Conservation (phyloP, 257 asterid species). For the Fraxinus anomala region DNA sequence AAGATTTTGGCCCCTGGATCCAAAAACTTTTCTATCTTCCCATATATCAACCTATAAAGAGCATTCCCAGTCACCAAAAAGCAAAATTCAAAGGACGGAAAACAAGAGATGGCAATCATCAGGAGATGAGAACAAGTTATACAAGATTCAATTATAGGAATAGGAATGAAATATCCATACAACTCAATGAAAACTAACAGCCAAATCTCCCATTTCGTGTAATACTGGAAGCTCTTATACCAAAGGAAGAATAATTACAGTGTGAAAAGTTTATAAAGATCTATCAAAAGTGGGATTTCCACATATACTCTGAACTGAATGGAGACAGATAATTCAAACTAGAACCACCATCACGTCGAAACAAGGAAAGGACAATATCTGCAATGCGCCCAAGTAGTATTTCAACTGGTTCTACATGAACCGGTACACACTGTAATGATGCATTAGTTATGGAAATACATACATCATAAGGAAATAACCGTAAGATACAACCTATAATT, state of each 20-base stretch:
- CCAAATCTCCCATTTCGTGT: conserved; percentile 4
- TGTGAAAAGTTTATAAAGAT: conserved; percentile 3
- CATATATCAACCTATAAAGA: conserved; percentile 74
- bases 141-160: conserved; percentile 10
- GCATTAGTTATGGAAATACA: conserved; percentile 1
- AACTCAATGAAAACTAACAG: conserved; percentile 12
- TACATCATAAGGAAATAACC: conserved; percentile 1
- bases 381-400: background rate
- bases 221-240: conserved; percentile 3
- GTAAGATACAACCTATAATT: background rate
- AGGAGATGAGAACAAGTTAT: conserved; percentile 1
- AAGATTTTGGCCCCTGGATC: conserved; percentile 88
- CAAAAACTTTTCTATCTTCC: conserved; percentile 97
- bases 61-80: conserved; percentile 8
- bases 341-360: background rate
- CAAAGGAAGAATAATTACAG: conserved; percentile 16
- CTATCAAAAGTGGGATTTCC: conserved; percentile 9
- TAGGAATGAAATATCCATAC: conserved; percentile 5
- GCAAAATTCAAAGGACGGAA: conserved; percentile 10
- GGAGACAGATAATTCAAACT: background rate
- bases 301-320: background rate
- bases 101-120: conserved; percentile 8
- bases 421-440: background rate
- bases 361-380: background rate
- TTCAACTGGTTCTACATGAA: background rate